Evolutionary conservation across 1,284 basidiomycete genomes (phyloP), one percentile per base, ranked within the genome.

Genomic region (Fistulina hepatica): DNA sequence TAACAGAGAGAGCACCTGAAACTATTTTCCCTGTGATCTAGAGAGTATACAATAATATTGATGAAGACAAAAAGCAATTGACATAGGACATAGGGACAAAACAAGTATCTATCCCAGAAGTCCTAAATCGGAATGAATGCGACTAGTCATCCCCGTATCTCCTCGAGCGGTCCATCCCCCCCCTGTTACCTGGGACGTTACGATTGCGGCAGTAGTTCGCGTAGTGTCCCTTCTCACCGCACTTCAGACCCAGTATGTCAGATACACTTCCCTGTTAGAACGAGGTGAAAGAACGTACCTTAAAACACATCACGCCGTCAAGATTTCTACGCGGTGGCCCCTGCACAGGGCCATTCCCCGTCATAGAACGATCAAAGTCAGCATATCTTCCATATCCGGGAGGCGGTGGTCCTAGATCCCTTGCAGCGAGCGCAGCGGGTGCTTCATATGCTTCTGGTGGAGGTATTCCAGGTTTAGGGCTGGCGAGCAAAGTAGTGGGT

Each of bases 131-230:
- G 24, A 16, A 11, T 15, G 23, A 8, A 6, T 7, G 10, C 26
- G 11, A 31, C 34, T 44, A 46, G 3, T 47, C 47, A 13, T 50
- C 51, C 17, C 59, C 63, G 48, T 57, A 65, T 49, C 61, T 57
- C 49, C 62, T 63, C 19, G 56, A 43, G 33, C 67, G 56, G 48
- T 83, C 80, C 27, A 73, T 57, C 11, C 83, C 83, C 42, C 82
- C 81, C 33, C 81, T 69, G 53, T 81, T 84, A 16, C 84, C 83
- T 41, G 84, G 84, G 22, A 85, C 76, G 55, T 85, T 85, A 42
- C 81, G 66, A 60, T 91, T 88, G 41, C 82, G 73, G 60, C 91
- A 94, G 48, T 85, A 77, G 55, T 94, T 94, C n/a, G 91, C 91
- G 54, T 93, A 94, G 56, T 95, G 91, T 2, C 91, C 91, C 51